A percentile compares a stretch with the other conserved stretches of the same genome.
These are phyloP conservation scores for Coccomyxa sp. DNA, from an alignment of 139 green algal species.

Conservation along the genomic window DNA sequence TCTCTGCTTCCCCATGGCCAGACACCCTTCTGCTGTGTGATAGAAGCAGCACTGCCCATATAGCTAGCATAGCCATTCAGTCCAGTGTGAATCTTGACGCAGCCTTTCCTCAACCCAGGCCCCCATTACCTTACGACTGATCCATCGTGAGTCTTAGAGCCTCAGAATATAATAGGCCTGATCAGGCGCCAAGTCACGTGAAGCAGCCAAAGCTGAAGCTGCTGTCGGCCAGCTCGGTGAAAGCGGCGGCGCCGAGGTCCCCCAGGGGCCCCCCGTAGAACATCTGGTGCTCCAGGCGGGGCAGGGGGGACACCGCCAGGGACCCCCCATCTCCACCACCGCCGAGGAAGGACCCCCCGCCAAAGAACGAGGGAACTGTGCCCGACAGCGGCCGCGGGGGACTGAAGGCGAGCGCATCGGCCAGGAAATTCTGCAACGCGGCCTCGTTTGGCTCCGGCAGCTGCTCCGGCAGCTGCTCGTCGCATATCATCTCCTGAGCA, in stretches of 20 bases:
- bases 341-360: background rate
- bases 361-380: background rate
- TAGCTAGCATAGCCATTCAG: no score
- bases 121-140: no score
- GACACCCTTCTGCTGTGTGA: no score
- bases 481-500: background rate
- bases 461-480: background rate
- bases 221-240: background rate
- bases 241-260: background rate
- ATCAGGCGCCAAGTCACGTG: background rate
- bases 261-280: background rate
- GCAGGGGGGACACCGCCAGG: background rate
- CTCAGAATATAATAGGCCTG: no score
- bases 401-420: background rate
- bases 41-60: no score
- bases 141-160: no score
- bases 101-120: no score
- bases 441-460: background rate
- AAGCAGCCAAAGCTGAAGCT: slow-evolving; percentile 1
- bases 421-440: background rate
- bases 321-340: no score
- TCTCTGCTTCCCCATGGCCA: no score
- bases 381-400: background rate
- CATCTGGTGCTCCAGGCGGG: background rate
- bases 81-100: no score